Conservation (phyloP, 2,329 filamentous ascomycete genomes). For the Penicillium sp. region DNA sequence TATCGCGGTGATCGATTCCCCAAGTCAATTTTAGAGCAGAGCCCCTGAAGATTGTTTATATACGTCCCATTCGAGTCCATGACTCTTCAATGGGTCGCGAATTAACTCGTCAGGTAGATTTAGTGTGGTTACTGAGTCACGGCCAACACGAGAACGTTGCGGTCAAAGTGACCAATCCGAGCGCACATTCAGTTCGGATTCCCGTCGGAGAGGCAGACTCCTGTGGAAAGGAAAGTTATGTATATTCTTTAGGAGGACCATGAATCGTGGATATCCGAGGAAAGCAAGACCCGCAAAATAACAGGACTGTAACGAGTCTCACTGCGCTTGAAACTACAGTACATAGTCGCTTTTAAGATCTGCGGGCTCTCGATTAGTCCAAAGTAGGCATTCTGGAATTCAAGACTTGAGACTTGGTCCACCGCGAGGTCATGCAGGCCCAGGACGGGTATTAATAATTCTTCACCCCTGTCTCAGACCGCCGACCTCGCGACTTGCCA, state of each 20-base stretch:
- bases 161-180: slow-evolving; percentile 9
- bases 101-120: neutral
- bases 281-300: neutral
- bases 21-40: neutral
- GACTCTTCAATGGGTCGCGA: neutral
- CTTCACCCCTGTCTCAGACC: neutral
- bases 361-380: neutral
- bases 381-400: neutral
- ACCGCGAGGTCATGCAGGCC: neutral
- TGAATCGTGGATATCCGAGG: neutral
- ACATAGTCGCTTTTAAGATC: neutral
- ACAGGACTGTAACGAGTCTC: neutral
- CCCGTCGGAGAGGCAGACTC: neutral
- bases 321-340: neutral
- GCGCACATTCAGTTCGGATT: neutral
- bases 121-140: neutral
- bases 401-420: neutral
- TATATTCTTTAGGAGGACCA: neutral
- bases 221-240: neutral
- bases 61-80: neutral
- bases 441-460: slow-evolving; percentile 2
- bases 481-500: neutral
- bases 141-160: slow-evolving; percentile 1
- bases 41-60: neutral
- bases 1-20: neutral